A percentile compares a stretch with the other conserved stretches of the same genome.
Conservation (phyloP, 2,329 filamentous ascomycete species). For the Alternaria incomplexa region DNA sequence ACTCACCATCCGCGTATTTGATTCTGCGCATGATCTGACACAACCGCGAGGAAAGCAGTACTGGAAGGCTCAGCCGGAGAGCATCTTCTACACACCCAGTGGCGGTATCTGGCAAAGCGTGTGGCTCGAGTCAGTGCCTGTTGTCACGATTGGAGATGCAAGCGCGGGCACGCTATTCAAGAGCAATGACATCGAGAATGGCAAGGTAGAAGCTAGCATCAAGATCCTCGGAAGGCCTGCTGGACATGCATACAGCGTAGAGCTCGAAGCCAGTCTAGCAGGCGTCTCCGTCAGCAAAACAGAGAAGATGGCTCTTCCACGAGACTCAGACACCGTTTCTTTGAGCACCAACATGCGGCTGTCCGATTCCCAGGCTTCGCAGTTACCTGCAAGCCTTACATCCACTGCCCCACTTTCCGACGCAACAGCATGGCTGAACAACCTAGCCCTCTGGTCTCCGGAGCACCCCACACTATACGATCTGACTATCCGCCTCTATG, state of each 20-base stretch:
- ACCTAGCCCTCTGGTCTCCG: conserved; percentile 68
- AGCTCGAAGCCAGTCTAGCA: conserved; percentile 61
- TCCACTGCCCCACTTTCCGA: conserved; percentile 44
- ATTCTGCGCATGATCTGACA: conserved; percentile 68
- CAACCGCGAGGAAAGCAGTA: conserved; percentile 74
- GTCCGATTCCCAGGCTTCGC: conserved; percentile 49
- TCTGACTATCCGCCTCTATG: conserved; percentile 59
- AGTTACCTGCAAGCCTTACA: conserved; percentile 43
- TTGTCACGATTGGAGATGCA: conserved; percentile 60
- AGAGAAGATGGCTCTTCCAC: conserved; percentile 52
- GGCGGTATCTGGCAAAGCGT: conserved; percentile 66
- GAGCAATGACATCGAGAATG: conserved; percentile 61
- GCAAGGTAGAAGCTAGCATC: conserved; percentile 59
- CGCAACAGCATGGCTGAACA: conserved; percentile 57
- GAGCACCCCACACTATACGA: conserved; percentile 65
- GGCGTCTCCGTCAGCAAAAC: conserved; percentile 57
- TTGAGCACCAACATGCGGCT: conserved; percentile 60
- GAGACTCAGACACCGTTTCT: conserved; percentile 57
- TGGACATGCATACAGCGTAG: conserved; percentile 56
- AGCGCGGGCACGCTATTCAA: conserved; percentile 64
- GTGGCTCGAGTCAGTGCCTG: conserved; percentile 63
- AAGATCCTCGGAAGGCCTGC: conserved; percentile 58
- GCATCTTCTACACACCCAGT: conserved; percentile 65
- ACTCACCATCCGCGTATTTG: conserved; percentile 65
- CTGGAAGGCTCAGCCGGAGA: conserved; percentile 66